phyloP scores from a whole-genome alignment of 2,329 filamentous ascomycete species.

The Grosmannia clavigera region DNA sequence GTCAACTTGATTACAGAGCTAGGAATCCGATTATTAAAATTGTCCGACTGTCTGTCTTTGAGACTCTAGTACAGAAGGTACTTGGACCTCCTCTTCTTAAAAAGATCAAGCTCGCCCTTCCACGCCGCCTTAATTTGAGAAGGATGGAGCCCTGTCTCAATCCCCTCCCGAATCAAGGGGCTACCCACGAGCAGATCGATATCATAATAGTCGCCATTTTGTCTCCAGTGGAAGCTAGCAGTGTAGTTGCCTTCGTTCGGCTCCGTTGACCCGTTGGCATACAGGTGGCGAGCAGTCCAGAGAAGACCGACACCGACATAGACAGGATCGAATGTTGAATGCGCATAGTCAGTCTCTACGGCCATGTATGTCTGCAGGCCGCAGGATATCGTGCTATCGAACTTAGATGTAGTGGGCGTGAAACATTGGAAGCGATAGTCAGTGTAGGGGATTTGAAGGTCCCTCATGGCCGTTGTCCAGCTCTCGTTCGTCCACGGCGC shows the following conservation, averaged over 20 bases:
- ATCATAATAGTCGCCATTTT: background rate
- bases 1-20: no score
- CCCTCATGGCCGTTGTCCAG: background rate
- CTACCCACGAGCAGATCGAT: background rate
- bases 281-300: background rate
- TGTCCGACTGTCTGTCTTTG: no score
- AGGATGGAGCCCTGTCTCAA: background rate
- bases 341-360: background rate
- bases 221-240: background rate
- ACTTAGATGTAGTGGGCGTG: background rate
- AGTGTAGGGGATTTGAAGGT: background rate
- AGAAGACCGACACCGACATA: background rate
- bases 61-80: background rate
- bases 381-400: background rate
- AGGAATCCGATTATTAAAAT: no score
- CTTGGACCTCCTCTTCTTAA: background rate
- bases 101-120: background rate
- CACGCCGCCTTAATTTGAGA: background rate
- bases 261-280: background rate
- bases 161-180: background rate
- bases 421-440: background rate
- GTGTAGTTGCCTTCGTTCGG: background rate
- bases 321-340: background rate
- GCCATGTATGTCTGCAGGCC: background rate
- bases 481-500: background rate